A percentile compares a stretch with the other conserved stretches of the same genome.
Evolutionary conservation across 257 asterid species (phyloP).

Genomic region (Catharanthus roseus): DNA sequence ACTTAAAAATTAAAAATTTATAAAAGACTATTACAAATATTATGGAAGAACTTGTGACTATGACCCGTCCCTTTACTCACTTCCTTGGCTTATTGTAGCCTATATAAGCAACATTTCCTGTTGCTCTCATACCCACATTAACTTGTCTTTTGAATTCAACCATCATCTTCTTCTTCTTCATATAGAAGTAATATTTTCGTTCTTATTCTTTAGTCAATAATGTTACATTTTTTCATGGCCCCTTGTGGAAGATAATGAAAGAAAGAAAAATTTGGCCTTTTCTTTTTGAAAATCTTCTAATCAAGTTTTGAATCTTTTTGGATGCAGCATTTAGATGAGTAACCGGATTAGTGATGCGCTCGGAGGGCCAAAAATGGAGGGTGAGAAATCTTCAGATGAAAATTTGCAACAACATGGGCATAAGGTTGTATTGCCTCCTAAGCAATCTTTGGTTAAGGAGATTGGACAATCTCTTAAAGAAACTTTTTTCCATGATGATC

Average conservation of each 20-base stretch:
- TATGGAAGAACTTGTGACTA: too few species aligned
- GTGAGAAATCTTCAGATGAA: conserved; percentile 27
- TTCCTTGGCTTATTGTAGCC: too few species aligned
- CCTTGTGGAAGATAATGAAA: neutral
- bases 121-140: neutral
- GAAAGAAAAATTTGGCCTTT: too few species aligned
- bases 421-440: conserved; percentile 60
- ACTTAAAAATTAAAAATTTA: too few species aligned
- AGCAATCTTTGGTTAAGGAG: conserved; percentile 44
- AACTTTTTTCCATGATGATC: conserved; percentile 70
- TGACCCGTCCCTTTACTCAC: too few species aligned
- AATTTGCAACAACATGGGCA: conserved; percentile 35
- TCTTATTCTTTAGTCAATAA: too few species aligned
- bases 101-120: conserved; percentile 13
- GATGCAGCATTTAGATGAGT: conserved; percentile 9
- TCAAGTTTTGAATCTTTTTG: too few species aligned
- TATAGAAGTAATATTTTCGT: neutral
- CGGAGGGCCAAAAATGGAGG: conserved; percentile 4
- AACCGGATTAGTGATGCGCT: neutral
- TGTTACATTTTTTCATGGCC: neutral
- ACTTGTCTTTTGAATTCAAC: neutral
- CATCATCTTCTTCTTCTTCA: neutral
- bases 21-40: too few species aligned
- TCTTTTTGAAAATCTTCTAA: too few species aligned
- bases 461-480: conserved; percentile 44